phyloP scores from a whole-genome alignment of 345 rosid genomes.

The Boechera divaricarpa region DNA sequence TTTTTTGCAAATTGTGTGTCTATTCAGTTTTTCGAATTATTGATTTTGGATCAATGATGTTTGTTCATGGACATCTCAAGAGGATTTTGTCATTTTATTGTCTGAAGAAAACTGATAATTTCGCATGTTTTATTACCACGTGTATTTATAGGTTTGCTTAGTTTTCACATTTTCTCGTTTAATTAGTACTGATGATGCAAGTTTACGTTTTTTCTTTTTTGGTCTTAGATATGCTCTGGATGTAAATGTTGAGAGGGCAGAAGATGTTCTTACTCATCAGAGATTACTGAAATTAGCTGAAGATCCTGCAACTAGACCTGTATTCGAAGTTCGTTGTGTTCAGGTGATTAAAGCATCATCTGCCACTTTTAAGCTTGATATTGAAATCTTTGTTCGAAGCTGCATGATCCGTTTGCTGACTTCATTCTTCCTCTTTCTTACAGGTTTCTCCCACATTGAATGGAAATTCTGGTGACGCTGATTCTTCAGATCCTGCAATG shows the following conservation, averaged over 20 bases:
- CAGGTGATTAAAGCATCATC: conserved; percentile 54
- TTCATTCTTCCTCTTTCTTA: conserved; percentile 7
- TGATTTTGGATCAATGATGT: too few species aligned
- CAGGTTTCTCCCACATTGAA: conserved; percentile 67
- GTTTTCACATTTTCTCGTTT: conserved; percentile 13
- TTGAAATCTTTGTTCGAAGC: neutral
- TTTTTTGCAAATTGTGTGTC: too few species aligned
- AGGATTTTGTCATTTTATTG: neutral
- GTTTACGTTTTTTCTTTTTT: neutral
- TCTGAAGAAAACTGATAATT: neutral
- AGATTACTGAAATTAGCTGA: conserved; percentile 78
- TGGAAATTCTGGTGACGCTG: conserved; percentile 56
- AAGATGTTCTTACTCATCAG: conserved; percentile 85
- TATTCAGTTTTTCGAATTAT: too few species aligned
- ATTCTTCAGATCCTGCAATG: conserved; percentile 58
- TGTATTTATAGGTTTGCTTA: neutral
- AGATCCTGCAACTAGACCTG: conserved; percentile 77
- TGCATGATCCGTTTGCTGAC: neutral
- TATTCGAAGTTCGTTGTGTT: conserved; percentile 83
- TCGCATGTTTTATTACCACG: neutral
- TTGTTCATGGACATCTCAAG: neutral
- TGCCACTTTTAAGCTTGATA: neutral
- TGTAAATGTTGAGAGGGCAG: conserved; percentile 98
- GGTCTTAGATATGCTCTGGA: conserved; percentile 75
- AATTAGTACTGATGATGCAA: neutral